Base-by-base conservation (phyloP, 1,139 yeast species). In the Hansenula anomala region DNA sequence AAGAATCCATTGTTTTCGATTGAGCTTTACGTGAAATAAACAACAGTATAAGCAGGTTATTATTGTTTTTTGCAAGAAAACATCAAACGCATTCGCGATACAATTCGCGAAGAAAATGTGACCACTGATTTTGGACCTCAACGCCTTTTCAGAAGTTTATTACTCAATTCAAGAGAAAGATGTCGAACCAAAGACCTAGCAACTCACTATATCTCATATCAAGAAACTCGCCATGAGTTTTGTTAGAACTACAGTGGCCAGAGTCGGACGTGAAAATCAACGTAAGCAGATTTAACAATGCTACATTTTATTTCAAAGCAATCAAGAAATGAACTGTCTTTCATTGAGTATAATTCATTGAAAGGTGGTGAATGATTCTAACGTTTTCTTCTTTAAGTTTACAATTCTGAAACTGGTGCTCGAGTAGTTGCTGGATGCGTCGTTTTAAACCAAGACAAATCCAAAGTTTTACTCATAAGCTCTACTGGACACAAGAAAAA, bases 391-490 rank as follows among this genome's bases (percentile, higher is more conserved):
- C 4, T 69, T 42, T 80, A 74, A 51, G 69, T 70, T 9, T 78
- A 76, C 52, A 64, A 72, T 12, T 52, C 59, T 9, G 67, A 60
- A 13, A 75, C 80, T 1, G 95, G 95, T 2, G 89, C 96, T 1
- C 67, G 97, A 24, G 64, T 92, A 54, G 69, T 92, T 4, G 96
- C 97, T 1, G 98, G 98, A 1, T 86, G 96, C 50, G 75, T 92
- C 11, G 81, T 92, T 30, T 61, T 92, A 34, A 78, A 81, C 48
- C 61, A 60, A 2, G 66, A 71, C 28, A 73, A 70, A 44, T 71
- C 71, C 29, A 74, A 78, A 51, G 87, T 90, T 24, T 71, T 92
- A 14, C 74, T 92, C 78, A 77, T 92, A 29, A 76, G 84, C 48
- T 84, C 96, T 0, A 70, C 83, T 17, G 78, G 80, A 14, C 78